Base-by-base conservation (phyloP, 2,329 filamentous ascomycete genomes). In the Corynespora cassiicola region DNA sequence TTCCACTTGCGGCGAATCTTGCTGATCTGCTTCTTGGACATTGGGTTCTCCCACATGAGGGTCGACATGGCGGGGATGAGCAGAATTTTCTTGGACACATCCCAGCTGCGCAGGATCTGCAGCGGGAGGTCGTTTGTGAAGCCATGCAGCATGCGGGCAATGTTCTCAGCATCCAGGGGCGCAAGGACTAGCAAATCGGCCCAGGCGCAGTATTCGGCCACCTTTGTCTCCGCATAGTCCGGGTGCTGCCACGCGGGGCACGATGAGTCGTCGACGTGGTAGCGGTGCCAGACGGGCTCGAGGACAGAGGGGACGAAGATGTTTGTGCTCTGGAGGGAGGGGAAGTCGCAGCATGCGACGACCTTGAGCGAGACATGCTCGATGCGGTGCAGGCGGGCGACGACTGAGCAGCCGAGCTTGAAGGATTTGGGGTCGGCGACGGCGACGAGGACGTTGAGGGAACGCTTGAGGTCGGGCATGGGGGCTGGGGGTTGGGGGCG, bases 61-160 rank as follows among this genome's bases (percentile, higher is more conserved):
- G 82, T 83, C 21, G 88, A 92, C 90, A 96, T 95, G 50, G 88
- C 89, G 0, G 91, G 90, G 6, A 95, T 85, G 40, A 96, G 73
- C 31, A 96, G 72, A 19, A 95, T 87, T 54, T 86, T 87, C 71
- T 96, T 96, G 6, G 85, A 86, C 1, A 87, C 84, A 56, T 95
- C 85, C 91, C 91, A 96, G 39, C 88, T 87, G 35, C 91, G 81
- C 31, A 96, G 66, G 1, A 95, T 81, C 54, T 92, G 87, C 35
- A 95, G 77, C 6, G 95, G 76, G 36, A 95, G 77, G 19, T 85
- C 95, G 58, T 89, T 89, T 3, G 88, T 85, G 40, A 92, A 80
- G 35, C 91, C 91, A 36, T 86, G 82, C 60, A 96, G 76, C 90
- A 96, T 95, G 64, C 89, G 89, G 19, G 88, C 88, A 38, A 96